Conservation (phyloP, 1,284 basidiomycete genomes). For the Cutaneotrichosporon dermatis region DNA sequence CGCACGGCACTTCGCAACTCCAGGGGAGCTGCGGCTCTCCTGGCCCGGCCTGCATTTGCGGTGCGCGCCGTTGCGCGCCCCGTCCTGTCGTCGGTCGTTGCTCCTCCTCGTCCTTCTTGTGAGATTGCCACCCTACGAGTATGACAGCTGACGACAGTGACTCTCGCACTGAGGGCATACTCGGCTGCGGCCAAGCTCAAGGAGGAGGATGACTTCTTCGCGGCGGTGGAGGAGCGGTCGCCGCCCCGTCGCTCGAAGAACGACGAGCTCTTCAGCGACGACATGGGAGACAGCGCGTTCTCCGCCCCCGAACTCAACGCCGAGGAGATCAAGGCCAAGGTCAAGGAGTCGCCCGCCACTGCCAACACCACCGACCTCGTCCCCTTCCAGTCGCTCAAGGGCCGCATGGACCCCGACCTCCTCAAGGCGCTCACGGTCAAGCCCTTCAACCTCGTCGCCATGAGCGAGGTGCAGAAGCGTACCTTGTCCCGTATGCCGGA, state of each 20-base stretch:
- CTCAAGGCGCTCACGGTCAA: conserved; percentile 61
- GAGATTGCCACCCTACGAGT: neutral
- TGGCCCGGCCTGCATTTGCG: neutral
- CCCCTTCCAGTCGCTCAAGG: conserved; percentile 53
- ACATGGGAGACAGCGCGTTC: too few species aligned
- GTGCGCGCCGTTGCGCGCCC: neutral
- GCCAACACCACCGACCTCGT: conserved; percentile 9
- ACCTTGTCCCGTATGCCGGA: conserved; percentile 61
- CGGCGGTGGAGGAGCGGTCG: neutral
- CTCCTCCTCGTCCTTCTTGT: neutral
- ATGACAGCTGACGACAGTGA: neutral
- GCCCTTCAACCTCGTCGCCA: conserved; percentile 68
- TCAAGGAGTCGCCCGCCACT: neutral
- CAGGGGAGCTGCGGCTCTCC: neutral
- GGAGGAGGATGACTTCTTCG: conserved; percentile 16
- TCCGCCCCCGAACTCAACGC: conserved; percentile 15
- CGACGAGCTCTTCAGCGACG: conserved; percentile 9
- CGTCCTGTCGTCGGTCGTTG: neutral
- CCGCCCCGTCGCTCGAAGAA: neutral
- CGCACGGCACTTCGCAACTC: conserved; percentile 7
- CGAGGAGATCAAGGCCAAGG: neutral
- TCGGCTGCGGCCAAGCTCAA: conserved; percentile 19
- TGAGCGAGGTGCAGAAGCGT: conserved; percentile 80
- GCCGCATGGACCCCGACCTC: conserved; percentile 52
- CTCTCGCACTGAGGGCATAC: conserved; percentile 8